A percentile compares a stretch with the other conserved stretches of the same genome.
phyloP scores from a whole-genome alignment of 148 eudicot genomes.

The Vaccinium myrtillus region DNA sequence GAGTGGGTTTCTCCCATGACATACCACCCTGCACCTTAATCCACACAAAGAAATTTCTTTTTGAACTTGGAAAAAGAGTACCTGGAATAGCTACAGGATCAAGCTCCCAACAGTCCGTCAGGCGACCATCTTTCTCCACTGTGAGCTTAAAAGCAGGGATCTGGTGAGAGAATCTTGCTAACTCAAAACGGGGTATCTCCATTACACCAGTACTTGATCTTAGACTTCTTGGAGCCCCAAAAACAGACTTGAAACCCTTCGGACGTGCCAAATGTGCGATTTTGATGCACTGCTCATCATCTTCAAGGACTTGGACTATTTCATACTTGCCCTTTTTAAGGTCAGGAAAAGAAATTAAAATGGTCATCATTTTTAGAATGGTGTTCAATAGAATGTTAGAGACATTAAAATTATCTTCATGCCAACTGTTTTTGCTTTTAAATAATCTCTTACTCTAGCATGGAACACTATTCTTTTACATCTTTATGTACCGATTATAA shows the following conservation, averaged over 20 bases:
- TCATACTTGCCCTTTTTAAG: conserved; percentile 12
- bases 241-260: conserved; percentile 25
- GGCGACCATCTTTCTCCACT: conserved; percentile 11
- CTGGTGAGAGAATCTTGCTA: conserved; percentile 24
- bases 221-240: conserved; percentile 17
- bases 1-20: not conserved
- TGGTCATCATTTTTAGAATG: too few relatives aligned
- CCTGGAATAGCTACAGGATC: conserved; percentile 27
- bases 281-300: not conserved
- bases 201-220: conserved; percentile 13
- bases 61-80: not conserved
- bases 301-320: conserved; percentile 24
- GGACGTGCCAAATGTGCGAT: conserved; percentile 15
- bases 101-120: conserved; percentile 27
- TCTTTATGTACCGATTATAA: not conserved
- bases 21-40: conserved; percentile 11
- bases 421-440: not conserved
- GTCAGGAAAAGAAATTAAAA: not conserved
- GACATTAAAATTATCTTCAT: not conserved
- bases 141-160: conserved; percentile 22
- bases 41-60: not conserved
- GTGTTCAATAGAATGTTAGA: not conserved
- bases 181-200: conserved; percentile 22
- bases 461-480: not conserved
- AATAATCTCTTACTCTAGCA: not conserved